Conservation (phyloP, 2,329 filamentous ascomycete species). For the Ophiocordyceps camponoti-floridani region DNA sequence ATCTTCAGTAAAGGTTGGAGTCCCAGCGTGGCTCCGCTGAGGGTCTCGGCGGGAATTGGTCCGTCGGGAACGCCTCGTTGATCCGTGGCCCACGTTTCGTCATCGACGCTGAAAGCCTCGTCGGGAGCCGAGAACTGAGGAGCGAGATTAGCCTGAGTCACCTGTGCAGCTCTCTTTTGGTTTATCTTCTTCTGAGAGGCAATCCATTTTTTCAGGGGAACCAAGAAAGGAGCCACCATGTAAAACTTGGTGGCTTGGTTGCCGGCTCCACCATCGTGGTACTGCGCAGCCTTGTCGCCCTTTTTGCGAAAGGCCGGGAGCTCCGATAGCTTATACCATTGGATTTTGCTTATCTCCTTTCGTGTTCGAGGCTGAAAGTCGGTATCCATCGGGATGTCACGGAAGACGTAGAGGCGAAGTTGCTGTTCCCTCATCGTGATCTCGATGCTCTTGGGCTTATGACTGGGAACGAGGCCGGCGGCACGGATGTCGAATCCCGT, state of each 20-base stretch:
- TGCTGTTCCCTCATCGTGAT: constrained; percentile 86
- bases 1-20: constrained; percentile 37
- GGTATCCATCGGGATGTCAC: constrained; percentile 72
- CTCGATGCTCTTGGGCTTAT: constrained; percentile 67
- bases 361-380: constrained; percentile 77
- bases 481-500: constrained; percentile 71
- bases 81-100: constrained; percentile 32
- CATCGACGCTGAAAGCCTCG: constrained; percentile 43
- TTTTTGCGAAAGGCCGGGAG: constrained; percentile 69
- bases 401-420: constrained; percentile 81
- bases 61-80: constrained; percentile 12
- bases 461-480: constrained; percentile 58
- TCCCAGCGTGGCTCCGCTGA: constrained; percentile 28
- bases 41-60: neutral
- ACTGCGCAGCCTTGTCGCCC: constrained; percentile 24
- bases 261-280: constrained; percentile 37
- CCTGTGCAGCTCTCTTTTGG: constrained; percentile 23
- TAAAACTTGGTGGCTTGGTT: constrained; percentile 78
- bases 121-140: constrained; percentile 25
- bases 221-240: constrained; percentile 90
- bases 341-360: constrained; percentile 94
- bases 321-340: constrained; percentile 84
- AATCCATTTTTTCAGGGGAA: constrained; percentile 78
- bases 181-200: constrained; percentile 65
- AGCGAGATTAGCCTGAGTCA: constrained; percentile 19